A percentile compares a stretch with the other conserved stretches of the same genome.
Evolutionary conservation across 2,329 filamentous ascomycete species (phyloP).

Genomic region (Hypoxylon sp.): DNA sequence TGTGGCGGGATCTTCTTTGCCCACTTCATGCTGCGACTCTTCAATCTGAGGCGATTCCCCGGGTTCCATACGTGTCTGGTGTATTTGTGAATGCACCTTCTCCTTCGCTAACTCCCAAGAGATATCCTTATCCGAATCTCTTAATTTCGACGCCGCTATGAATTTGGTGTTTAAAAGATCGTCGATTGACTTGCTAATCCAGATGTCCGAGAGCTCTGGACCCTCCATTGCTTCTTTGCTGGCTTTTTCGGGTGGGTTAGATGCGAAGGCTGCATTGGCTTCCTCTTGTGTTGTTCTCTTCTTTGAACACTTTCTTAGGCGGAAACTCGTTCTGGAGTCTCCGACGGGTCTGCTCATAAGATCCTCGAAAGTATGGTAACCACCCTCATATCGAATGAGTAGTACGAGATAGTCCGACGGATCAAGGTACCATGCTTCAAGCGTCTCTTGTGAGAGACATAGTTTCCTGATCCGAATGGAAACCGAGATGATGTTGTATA

Average conservation of each 20-base stretch:
- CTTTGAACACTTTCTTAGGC: conserved; percentile 77
- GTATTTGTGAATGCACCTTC: conserved; percentile 36
- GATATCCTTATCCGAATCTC: conserved; percentile 63
- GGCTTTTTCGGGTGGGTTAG: conserved; percentile 37
- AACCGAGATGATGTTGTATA: conserved; percentile 70
- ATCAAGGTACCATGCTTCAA: conserved; percentile 82
- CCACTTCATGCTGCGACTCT: background rate
- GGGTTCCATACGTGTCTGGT: background rate
- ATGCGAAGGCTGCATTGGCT: conserved; percentile 67
- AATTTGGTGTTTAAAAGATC: conserved; percentile 78
- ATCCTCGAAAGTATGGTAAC: conserved; percentile 73
- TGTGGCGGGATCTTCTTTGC: background rate
- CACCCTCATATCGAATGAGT: conserved; percentile 74
- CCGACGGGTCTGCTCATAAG: conserved; percentile 61
- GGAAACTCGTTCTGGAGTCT: conserved; percentile 65
- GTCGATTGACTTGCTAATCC: conserved; percentile 81
- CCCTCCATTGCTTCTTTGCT: conserved; percentile 33
- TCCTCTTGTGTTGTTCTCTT: conserved; percentile 78
- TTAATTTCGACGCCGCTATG: conserved; percentile 72
- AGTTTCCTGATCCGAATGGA: conserved; percentile 80
- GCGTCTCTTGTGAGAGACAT: conserved; percentile 79
- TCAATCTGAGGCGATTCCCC: no score
- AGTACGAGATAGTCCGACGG: conserved; percentile 79
- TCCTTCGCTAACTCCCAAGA: conserved; percentile 79
- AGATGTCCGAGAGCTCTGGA: conserved; percentile 67